A percentile compares a stretch with the other conserved stretches of the same genome.
phyloP scores from a whole-genome alignment of 768 basidiomycete genomes.

The Collybia mongolica region DNA sequence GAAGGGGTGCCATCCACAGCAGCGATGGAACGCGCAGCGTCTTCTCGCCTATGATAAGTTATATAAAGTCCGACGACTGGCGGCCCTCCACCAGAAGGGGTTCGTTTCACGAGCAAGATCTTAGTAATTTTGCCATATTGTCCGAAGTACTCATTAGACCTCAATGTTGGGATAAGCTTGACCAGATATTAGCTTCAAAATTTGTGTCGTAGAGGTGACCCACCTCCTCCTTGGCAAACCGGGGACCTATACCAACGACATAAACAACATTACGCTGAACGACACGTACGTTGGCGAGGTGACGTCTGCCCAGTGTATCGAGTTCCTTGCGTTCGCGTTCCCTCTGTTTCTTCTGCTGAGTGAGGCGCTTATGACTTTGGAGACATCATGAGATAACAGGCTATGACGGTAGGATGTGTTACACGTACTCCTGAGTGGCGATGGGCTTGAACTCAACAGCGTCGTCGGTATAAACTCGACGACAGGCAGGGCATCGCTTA shows the following conservation, averaged over 20 bases:
- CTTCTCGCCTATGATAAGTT: constrained; percentile 91
- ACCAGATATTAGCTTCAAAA: constrained; percentile 7
- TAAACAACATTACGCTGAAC: constrained; percentile 96
- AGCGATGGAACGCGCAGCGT: constrained; percentile 89
- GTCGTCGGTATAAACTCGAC: constrained; percentile 90
- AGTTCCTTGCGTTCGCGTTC: constrained; percentile 96
- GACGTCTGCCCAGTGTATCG: constrained; percentile 78
- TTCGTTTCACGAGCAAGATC: constrained; percentile 90
- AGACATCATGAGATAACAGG: constrained; percentile 7
- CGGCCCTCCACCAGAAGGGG: constrained; percentile 65
- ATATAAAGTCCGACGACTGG: constrained; percentile 94
- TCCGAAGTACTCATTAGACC: constrained; percentile 96
- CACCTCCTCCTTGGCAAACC: constrained; percentile 96
- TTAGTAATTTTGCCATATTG: constrained; percentile 98
- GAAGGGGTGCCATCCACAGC: constrained; percentile 92
- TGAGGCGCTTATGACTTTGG: constrained; percentile 87
- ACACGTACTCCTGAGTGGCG: constrained; percentile 88
- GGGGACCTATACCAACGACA: constrained; percentile 91
- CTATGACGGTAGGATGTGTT: constrained; percentile 13
- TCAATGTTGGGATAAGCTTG: constrained; percentile 87
- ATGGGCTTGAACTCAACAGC: constrained; percentile 94
- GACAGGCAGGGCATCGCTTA: constrained; percentile 94
- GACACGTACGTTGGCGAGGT: constrained; percentile 92
- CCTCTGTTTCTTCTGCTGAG: constrained; percentile 91
- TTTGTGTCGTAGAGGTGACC: constrained; percentile 20